Conservation (phyloP, 208 protist species). For the Novymonas esmeraldas region DNA sequence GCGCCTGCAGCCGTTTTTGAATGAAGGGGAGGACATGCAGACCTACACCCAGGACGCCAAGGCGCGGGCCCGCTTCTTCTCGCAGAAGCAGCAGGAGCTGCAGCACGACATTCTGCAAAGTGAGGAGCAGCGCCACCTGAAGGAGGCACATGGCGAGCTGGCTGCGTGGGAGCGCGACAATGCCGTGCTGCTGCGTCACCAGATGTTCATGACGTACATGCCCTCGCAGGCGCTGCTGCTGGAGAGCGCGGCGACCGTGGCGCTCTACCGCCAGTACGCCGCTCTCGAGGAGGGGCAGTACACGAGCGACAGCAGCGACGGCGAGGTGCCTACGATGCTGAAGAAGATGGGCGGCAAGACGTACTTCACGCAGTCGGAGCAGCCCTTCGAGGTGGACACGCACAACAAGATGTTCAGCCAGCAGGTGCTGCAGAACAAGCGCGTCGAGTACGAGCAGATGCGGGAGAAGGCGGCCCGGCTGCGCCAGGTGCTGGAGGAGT, state of each 20-base stretch:
- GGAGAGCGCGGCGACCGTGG: slow-evolving; percentile 78
- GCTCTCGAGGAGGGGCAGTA: slow-evolving; percentile 73
- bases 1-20: slow-evolving; percentile 60
- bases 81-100: slow-evolving; percentile 69
- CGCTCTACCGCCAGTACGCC: slow-evolving; percentile 87
- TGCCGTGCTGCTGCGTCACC: slow-evolving; percentile 79
- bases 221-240: slow-evolving; percentile 76
- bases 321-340: slow-evolving; percentile 73
- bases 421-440: slow-evolving; percentile 87
- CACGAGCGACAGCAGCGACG: slow-evolving; percentile 81
- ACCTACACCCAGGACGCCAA: slow-evolving; percentile 56
- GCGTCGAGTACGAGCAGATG: slow-evolving; percentile 86
- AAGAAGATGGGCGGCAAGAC: slow-evolving; percentile 69
- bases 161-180: slow-evolving; percentile 81
- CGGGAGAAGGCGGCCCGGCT: slow-evolving; percentile 56
- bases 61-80: slow-evolving; percentile 78
- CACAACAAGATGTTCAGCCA: slow-evolving; percentile 90
- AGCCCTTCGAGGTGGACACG: slow-evolving; percentile 74
- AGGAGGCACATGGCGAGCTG: slow-evolving; percentile 77
- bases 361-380: slow-evolving; percentile 66
- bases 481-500: slow-evolving; percentile 55
- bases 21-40: slow-evolving; percentile 51
- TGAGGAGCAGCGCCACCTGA: slow-evolving; percentile 62
- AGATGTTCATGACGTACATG: slow-evolving; percentile 88
- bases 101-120: slow-evolving; percentile 64